Evolutionary conservation across 768 basidiomycete genomes (phyloP).

Genomic region (Nidularia sp.): DNA sequence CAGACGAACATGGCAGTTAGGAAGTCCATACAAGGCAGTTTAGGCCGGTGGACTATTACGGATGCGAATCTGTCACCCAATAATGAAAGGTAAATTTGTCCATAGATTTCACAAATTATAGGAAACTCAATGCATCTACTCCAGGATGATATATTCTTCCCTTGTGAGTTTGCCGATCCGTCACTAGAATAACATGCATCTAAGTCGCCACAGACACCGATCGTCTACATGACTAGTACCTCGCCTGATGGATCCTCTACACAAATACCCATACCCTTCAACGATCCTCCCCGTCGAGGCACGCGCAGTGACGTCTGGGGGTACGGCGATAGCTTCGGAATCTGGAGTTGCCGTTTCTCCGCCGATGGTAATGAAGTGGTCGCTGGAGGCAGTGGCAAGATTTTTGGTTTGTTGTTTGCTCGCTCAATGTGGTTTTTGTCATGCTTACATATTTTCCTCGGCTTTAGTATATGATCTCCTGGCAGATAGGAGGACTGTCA

Average conservation of each 20-base stretch:
- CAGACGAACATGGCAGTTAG: conserved; percentile 41
- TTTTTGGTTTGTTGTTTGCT: conserved; percentile 54
- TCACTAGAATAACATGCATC: neutral
- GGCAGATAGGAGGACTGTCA: conserved; percentile 72
- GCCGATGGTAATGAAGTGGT: conserved; percentile 95
- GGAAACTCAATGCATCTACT: neutral
- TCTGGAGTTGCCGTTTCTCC: conserved; percentile 95
- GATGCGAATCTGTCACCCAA: conserved; percentile 89
- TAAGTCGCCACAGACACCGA: conserved; percentile 45
- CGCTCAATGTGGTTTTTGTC: conserved; percentile 1
- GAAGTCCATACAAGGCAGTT: conserved; percentile 69
- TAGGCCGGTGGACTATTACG: conserved; percentile 90
- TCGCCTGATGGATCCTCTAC: conserved; percentile 50
- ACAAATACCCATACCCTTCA: conserved; percentile 62
- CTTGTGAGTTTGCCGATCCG: conserved; percentile 47
- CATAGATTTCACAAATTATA: neutral
- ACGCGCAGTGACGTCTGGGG: conserved; percentile 24
- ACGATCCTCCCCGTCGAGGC: conserved; percentile 38
- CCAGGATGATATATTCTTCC: conserved; percentile 88
- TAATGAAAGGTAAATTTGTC: conserved; percentile 63
- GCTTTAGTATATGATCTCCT: conserved; percentile 85
- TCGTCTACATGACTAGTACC: conserved; percentile 72
- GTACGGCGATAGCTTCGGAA: conserved; percentile 54
- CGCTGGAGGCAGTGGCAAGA: conserved; percentile 83
- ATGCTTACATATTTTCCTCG: conserved; percentile 1